Conservation (phyloP, 495 filamentous ascomycete species). For the Beverwykella pulmonaria region DNA sequence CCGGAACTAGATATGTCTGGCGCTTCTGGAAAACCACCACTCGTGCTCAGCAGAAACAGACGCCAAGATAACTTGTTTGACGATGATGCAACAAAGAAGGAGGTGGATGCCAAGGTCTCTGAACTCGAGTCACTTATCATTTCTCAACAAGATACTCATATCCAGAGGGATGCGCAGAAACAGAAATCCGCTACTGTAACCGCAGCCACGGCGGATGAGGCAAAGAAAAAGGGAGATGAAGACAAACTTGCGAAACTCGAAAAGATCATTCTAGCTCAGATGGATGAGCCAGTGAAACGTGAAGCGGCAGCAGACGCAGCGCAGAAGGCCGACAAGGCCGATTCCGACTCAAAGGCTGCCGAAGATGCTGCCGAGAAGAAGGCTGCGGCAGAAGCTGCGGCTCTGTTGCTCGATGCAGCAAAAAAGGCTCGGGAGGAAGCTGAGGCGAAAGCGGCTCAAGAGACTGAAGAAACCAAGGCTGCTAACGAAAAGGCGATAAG, state of each 20-base stretch:
- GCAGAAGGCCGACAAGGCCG: slow-evolving; percentile 46
- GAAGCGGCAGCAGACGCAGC: slow-evolving; percentile 38
- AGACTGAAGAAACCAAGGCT: slow-evolving; percentile 43
- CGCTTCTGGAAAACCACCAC: too few species aligned
- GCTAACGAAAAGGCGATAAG: slow-evolving; percentile 43
- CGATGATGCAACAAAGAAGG: too few species aligned
- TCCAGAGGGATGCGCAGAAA: slow-evolving; percentile 33
- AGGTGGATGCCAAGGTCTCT: slow-evolving; percentile 35
- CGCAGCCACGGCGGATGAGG: slow-evolving; percentile 17
- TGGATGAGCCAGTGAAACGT: slow-evolving; percentile 41
- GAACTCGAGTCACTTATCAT: slow-evolving; percentile 30
- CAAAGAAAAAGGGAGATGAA: slow-evolving; percentile 40
- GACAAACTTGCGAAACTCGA: slow-evolving; percentile 42
- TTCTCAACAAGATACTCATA: slow-evolving; percentile 32
- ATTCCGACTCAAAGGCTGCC: slow-evolving; percentile 43
- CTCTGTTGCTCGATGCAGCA: slow-evolving; percentile 34
- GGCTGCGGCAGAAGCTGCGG: slow-evolving; percentile 47
- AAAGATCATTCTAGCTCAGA: slow-evolving; percentile 44
- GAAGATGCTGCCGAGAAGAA: slow-evolving; percentile 48
- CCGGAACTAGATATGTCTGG: too few species aligned
- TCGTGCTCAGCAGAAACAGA: too few species aligned
- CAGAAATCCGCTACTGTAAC: slow-evolving; percentile 25
- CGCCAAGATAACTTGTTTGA: too few species aligned
- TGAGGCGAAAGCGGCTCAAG: slow-evolving; percentile 52
- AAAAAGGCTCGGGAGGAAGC: slow-evolving; percentile 45